Conservation (phyloP, 2,329 filamentous ascomycete species). For the Xylaria sp. region DNA sequence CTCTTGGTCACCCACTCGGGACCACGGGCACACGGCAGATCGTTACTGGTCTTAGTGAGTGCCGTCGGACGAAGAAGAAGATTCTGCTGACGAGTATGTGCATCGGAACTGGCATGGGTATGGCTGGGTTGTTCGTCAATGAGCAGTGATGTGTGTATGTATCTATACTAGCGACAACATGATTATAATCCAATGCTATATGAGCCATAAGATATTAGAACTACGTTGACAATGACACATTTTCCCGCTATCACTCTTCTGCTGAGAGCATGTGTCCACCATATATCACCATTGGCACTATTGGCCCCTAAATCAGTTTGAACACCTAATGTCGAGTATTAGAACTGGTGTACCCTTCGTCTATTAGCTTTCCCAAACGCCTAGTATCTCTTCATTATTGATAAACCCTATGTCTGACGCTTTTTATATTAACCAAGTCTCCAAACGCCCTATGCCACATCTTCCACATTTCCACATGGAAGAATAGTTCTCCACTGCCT, state of each 20-base stretch:
- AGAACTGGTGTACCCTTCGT: slow-evolving; percentile 15
- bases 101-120: slow-evolving; percentile 75
- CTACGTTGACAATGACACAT: not conserved
- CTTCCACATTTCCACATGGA: not conserved
- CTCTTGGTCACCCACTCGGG: slow-evolving; percentile 84
- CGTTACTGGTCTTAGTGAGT: slow-evolving; percentile 88
- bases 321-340: not conserved
- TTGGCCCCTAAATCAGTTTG: not conserved
- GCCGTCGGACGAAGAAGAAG: slow-evolving; percentile 87
- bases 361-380: slow-evolving; percentile 25
- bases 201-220: not conserved
- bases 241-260: not conserved
- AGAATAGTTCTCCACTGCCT: slow-evolving; percentile 1
- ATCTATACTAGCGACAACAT: slow-evolving; percentile 5
- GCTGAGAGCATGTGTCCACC: not conserved
- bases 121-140: slow-evolving; percentile 74
- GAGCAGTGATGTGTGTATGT: slow-evolving; percentile 54
- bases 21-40: slow-evolving; percentile 83
- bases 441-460: not conserved
- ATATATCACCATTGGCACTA: not conserved
- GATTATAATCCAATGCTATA: not conserved
- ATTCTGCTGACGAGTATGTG: slow-evolving; percentile 93
- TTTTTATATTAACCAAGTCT: not conserved
- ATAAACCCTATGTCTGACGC: slow-evolving; percentile 7
- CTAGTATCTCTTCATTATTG: slow-evolving; percentile 12